Evolutionary conservation across 768 basidiomycete species (phyloP).

Genomic region (Crucibulum laeve): DNA sequence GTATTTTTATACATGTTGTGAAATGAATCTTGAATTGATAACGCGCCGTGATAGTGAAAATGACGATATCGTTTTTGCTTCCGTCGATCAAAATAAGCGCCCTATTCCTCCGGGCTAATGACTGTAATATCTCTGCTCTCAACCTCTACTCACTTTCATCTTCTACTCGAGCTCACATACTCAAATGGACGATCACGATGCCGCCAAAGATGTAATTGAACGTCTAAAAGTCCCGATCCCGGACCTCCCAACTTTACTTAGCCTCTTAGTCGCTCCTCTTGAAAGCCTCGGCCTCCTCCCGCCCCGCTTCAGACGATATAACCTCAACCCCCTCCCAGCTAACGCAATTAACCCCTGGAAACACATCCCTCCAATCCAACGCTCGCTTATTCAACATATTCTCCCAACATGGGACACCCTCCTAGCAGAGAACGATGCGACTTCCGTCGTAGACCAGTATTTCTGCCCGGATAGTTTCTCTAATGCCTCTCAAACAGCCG

Average conservation of each 20-base stretch:
- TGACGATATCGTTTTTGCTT: too few relatives aligned
- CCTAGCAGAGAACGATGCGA: constrained; percentile 45
- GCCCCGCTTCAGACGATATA: constrained; percentile 44
- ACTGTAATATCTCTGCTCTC: too few relatives aligned
- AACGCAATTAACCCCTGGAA: constrained; percentile 27
- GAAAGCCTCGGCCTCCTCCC: constrained; percentile 55
- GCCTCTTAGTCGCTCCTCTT: constrained; percentile 57
- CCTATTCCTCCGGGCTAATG: too few relatives aligned
- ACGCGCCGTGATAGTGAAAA: too few relatives aligned
- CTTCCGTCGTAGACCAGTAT: constrained; percentile 54
- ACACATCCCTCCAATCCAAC: constrained; percentile 58
- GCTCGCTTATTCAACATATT: constrained; percentile 55
- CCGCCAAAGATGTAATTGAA: constrained; percentile 38
- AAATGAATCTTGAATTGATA: too few relatives aligned
- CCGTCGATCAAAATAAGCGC: too few relatives aligned
- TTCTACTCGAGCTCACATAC: too few relatives aligned
- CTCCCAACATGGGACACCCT: constrained; percentile 63
- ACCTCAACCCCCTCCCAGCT: constrained; percentile 30
- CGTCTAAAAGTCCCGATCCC: constrained; percentile 42
- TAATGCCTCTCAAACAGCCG: constrained; percentile 44
- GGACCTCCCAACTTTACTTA: constrained; percentile 47
- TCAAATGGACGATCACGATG: too few relatives aligned
- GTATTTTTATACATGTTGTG: too few relatives aligned
- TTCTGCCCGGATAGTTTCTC: constrained; percentile 68
- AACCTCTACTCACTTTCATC: too few relatives aligned